Conservation (phyloP, 1,284 basidiomycete genomes). For the Cystobasidium slooffiae region DNA sequence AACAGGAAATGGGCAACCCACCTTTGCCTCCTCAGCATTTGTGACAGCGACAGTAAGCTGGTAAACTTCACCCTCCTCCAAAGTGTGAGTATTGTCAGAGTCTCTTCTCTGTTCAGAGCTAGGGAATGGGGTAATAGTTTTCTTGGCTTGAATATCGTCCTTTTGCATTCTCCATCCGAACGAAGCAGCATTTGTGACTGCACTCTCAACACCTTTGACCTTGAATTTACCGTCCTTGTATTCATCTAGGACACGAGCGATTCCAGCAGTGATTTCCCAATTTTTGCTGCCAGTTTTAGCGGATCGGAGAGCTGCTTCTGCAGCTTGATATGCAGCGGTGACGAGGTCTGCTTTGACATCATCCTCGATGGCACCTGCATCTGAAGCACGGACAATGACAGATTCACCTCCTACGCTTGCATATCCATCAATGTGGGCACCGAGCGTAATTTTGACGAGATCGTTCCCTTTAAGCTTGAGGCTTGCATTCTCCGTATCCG, state of each 20-base stretch:
- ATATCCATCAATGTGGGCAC: slow-evolving; percentile 93
- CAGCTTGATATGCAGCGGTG: slow-evolving; percentile 89
- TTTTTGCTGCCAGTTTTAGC: slow-evolving; percentile 81
- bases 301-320: slow-evolving; percentile 72
- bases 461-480: slow-evolving; percentile 83
- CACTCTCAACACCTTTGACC: slow-evolving; percentile 88
- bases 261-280: slow-evolving; percentile 88
- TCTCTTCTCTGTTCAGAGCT: slow-evolving; percentile 79
- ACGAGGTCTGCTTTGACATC: slow-evolving; percentile 87
- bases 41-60: slow-evolving; percentile 92
- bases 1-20: no score
- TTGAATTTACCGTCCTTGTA: slow-evolving; percentile 64
- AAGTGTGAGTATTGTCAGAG: slow-evolving; percentile 73
- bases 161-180: slow-evolving; percentile 58
- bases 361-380: slow-evolving; percentile 69
- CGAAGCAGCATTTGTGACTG: slow-evolving; percentile 54
- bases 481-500: slow-evolving; percentile 68
- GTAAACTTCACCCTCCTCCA: slow-evolving; percentile 93
- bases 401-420: slow-evolving; percentile 90
- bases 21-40: slow-evolving; percentile 84
- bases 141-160: slow-evolving; percentile 95
- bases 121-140: slow-evolving; percentile 90
- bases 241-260: slow-evolving; percentile 67
- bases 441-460: slow-evolving; percentile 93
- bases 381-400: slow-evolving; percentile 76